Conservation (phyloP, 164 flowering plant genomes). For the Paratinospora sagittata region DNA sequence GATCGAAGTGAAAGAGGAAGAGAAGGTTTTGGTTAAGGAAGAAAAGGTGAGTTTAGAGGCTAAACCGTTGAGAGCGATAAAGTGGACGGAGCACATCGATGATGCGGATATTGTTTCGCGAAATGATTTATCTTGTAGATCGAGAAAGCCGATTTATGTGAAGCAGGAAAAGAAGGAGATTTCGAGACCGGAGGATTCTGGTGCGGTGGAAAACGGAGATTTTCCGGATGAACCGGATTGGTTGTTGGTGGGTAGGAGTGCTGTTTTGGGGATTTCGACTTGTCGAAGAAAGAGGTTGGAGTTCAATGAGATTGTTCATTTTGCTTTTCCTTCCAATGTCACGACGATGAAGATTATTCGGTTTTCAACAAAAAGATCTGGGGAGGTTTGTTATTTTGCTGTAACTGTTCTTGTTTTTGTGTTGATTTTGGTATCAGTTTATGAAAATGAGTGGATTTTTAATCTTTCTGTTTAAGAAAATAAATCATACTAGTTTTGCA, state of each 20-base stretch:
- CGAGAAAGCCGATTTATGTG: slow-evolving; percentile 5
- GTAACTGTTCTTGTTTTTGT: neutral
- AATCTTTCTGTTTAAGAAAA: too few species aligned
- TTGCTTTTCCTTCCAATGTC: slow-evolving; percentile 34
- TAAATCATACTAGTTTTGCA: neutral
- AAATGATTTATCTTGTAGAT: too few species aligned
- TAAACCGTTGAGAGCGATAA: slow-evolving; percentile 4
- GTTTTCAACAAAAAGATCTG: slow-evolving; percentile 58
- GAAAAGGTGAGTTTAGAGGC: neutral
- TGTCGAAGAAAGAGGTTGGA: slow-evolving; percentile 51
- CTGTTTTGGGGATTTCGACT: slow-evolving; percentile 48
- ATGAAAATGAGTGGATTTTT: too few species aligned
- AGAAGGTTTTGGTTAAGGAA: slow-evolving; percentile 8
- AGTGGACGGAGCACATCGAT: neutral
- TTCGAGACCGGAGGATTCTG: neutral
- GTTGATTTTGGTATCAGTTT: neutral
- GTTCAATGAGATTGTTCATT: slow-evolving; percentile 64
- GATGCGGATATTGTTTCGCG: too few species aligned
- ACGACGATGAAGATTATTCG: slow-evolving; percentile 50
- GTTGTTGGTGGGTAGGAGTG: slow-evolving; percentile 58
- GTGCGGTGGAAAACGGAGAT: slow-evolving; percentile 52
- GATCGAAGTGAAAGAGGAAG: slow-evolving; percentile 8
- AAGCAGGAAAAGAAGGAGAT: slow-evolving; percentile 14
- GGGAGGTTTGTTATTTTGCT: slow-evolving; percentile 51
- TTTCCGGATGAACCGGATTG: slow-evolving; percentile 62